A percentile compares a stretch with the other conserved stretches of the same genome.
These are phyloP conservation scores for Neoascochyta sp. DNA, from an alignment of 2,329 filamentous ascomycete species.

Conservation along the genomic window DNA sequence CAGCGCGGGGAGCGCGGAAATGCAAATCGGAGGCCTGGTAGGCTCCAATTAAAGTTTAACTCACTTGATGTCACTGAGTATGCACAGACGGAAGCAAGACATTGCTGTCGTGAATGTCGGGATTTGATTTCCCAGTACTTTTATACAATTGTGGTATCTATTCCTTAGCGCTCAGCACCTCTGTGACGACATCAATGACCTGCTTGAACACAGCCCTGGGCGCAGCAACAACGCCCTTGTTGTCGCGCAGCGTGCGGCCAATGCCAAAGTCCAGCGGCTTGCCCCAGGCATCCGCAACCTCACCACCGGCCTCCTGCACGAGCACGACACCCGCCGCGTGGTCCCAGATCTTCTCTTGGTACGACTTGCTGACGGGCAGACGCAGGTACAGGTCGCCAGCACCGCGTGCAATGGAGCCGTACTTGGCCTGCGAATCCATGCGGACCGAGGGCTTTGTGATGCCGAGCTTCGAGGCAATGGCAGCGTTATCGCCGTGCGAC, in stretches of 20 bases:
- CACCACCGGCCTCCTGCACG: slow-evolving; percentile 86
- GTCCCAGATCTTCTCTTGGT: slow-evolving; percentile 99
- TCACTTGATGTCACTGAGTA: background rate
- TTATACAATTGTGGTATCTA: background rate
- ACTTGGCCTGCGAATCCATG: slow-evolving; percentile 98
- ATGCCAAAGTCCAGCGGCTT: slow-evolving; percentile 80
- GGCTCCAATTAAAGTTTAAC: background rate
- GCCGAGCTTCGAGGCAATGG: slow-evolving; percentile 77
- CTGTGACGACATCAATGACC: slow-evolving; percentile 78
- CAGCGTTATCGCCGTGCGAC: slow-evolving; percentile 79
- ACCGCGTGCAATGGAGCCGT: slow-evolving; percentile 88
- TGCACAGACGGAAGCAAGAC: no score
- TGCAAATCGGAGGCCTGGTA: background rate
- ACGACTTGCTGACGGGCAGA: slow-evolving; percentile 77
- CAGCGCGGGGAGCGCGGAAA: background rate
- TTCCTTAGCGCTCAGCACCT: slow-evolving; percentile 56
- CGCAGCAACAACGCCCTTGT: slow-evolving; percentile 92
- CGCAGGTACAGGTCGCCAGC: slow-evolving; percentile 93
- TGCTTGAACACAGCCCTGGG: slow-evolving; percentile 69
- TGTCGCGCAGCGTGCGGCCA: slow-evolving; percentile 79
- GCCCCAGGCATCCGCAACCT: slow-evolving; percentile 85
- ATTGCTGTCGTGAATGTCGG: background rate
- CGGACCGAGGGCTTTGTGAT: slow-evolving; percentile 87
- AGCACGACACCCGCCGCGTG: slow-evolving; percentile 94
- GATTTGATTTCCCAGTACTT: background rate